phyloP scores from a whole-genome alignment of 768 basidiomycete species.

The Asterophora lycoperdoides region DNA sequence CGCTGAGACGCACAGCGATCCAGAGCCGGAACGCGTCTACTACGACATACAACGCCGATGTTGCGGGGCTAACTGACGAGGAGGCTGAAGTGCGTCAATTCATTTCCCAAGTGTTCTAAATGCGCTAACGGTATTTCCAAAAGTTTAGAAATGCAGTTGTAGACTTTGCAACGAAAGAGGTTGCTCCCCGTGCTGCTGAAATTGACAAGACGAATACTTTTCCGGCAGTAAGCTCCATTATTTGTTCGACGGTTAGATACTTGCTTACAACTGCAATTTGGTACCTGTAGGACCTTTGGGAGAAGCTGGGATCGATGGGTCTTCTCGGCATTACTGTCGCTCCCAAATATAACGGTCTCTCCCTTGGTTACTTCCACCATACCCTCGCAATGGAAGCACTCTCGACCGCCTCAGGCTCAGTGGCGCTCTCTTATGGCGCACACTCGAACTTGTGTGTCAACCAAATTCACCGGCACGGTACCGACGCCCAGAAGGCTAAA shows the following conservation, averaged over 20 bases:
- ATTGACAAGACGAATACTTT: slow-evolving; percentile 84
- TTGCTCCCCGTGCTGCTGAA: slow-evolving; percentile 81
- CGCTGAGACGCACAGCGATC: slow-evolving; percentile 1
- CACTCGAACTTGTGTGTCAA: slow-evolving; percentile 89
- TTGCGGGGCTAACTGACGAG: slow-evolving; percentile 76
- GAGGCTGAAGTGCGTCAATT: slow-evolving; percentile 61
- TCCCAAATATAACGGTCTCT: slow-evolving; percentile 77
- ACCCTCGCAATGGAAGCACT: slow-evolving; percentile 94
- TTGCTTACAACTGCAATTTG: slow-evolving; percentile 8
- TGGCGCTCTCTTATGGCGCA: slow-evolving; percentile 88
- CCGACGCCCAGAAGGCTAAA: slow-evolving; percentile 74
- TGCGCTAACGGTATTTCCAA: slow-evolving; percentile 2
- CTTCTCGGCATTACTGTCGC: slow-evolving; percentile 84
- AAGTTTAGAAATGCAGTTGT: slow-evolving; percentile 80
- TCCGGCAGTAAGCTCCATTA: slow-evolving; percentile 50
- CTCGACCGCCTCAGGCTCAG: slow-evolving; percentile 85
- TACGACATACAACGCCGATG: slow-evolving; percentile 52
- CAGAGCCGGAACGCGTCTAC: slow-evolving; percentile 44
- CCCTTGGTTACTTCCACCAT: slow-evolving; percentile 81
- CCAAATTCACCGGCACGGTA: slow-evolving; percentile 83
- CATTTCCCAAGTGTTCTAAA: not conserved
- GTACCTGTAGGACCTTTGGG: slow-evolving; percentile 67
- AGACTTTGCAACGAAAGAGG: slow-evolving; percentile 78
- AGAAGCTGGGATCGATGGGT: slow-evolving; percentile 90
- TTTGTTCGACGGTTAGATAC: not conserved